Conservation (phyloP, 495 filamentous ascomycete genomes). For the Xylaria venustula region DNA sequence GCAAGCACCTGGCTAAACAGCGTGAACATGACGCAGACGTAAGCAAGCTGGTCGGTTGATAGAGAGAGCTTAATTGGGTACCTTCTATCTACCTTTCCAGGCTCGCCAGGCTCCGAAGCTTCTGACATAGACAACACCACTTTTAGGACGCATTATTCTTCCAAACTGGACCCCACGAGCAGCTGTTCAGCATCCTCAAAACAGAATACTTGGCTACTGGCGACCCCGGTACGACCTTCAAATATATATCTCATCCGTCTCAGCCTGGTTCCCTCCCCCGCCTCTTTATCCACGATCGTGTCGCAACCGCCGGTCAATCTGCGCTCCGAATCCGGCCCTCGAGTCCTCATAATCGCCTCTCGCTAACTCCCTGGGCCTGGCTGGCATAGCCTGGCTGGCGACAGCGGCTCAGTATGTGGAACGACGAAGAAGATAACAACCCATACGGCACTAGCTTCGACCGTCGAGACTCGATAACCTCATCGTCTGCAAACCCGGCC, state of each 20-base stretch:
- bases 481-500: constrained; percentile 64
- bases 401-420: constrained; percentile 58
- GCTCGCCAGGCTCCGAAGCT: constrained; percentile 7
- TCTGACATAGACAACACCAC: constrained; percentile 9
- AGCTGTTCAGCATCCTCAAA: background rate
- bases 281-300: constrained; percentile 10
- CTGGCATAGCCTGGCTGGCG: background rate
- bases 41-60: background rate
- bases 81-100: background rate
- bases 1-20: too few species aligned
- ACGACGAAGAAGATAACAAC: constrained; percentile 90
- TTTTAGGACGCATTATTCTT: background rate
- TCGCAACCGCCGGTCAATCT: background rate
- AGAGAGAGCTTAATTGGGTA: background rate
- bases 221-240: background rate
- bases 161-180: background rate
- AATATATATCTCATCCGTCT: background rate
- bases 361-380: background rate
- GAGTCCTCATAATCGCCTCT: background rate
- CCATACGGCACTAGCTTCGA: constrained; percentile 86
- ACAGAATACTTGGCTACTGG: background rate
- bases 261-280: constrained; percentile 20
- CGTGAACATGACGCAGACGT: too few species aligned
- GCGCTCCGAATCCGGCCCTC: background rate
- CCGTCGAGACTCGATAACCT: constrained; percentile 73